phyloP scores from a whole-genome alignment of 352 stramenopile species.

The Pythium inflatum region DNA sequence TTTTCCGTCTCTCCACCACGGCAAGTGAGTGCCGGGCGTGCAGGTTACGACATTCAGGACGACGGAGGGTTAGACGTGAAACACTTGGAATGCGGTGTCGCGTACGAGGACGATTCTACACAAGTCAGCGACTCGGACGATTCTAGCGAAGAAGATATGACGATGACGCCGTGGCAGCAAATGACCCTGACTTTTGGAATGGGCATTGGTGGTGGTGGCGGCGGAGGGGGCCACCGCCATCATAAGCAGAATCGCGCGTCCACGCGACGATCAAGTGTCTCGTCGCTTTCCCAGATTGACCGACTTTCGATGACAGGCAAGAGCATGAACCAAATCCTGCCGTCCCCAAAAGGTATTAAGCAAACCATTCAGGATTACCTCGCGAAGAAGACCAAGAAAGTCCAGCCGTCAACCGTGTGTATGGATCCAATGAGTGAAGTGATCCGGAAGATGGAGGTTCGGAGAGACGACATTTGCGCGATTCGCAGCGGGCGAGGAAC shows the following conservation, averaged over 20 bases:
- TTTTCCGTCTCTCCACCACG: constrained; percentile 37
- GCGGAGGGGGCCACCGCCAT: constrained; percentile 24
- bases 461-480: constrained; percentile 22
- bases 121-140: constrained; percentile 85
- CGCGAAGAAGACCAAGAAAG: constrained; percentile 68
- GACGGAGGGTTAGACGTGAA: constrained; percentile 60
- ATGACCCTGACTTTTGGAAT: constrained; percentile 87
- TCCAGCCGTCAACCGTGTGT: constrained; percentile 46
- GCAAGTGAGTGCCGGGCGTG: constrained; percentile 24
- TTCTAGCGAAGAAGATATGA: constrained; percentile 76
- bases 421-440: constrained; percentile 31
- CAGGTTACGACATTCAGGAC: constrained; percentile 32
- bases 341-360: constrained; percentile 61
- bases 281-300: constrained; percentile 66
- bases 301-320: constrained; percentile 59
- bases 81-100: constrained; percentile 72
- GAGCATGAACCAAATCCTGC: constrained; percentile 50
- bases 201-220: constrained; percentile 49
- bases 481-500: constrained; percentile 2
- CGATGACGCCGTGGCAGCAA: constrained; percentile 82
- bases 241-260: constrained; percentile 33
- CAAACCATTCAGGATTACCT: constrained; percentile 69
- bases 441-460: constrained; percentile 35
- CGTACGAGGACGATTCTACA: constrained; percentile 79
- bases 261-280: constrained; percentile 62